Evolutionary conservation across 1,139 yeast genomes (phyloP).

Genomic region (Hansenula lynferdii): DNA sequence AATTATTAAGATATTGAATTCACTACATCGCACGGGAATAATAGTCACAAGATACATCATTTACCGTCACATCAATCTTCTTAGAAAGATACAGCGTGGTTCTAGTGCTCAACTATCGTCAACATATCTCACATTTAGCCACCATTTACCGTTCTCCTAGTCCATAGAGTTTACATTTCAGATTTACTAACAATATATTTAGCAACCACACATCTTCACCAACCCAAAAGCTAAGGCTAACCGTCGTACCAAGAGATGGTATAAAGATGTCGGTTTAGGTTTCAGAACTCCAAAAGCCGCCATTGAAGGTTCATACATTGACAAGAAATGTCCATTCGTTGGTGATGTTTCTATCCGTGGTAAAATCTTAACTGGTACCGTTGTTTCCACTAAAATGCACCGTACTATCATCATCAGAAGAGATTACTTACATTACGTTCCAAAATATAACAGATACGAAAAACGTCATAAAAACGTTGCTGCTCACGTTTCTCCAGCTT

Average conservation of each 20-base stretch:
- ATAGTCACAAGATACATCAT: too few species aligned
- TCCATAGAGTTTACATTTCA: too few species aligned
- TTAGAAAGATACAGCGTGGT: too few species aligned
- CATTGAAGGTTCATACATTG: constrained; percentile 97
- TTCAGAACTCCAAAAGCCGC: constrained; percentile 99
- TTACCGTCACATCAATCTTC: too few species aligned
- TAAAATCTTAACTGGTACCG: constrained; percentile 97
- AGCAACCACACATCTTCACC: constrained; percentile 99
- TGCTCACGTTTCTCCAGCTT: constrained; percentile 99
- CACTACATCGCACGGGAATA: too few species aligned
- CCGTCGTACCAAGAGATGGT: constrained; percentile 99
- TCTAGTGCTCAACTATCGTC: too few species aligned
- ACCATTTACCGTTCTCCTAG: not conserved
- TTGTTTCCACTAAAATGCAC: constrained; percentile 99
- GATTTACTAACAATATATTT: constrained; percentile 21
- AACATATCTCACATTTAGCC: too few species aligned
- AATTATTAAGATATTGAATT: too few species aligned
- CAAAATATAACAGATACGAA: constrained; percentile 99
- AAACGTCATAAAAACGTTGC: constrained; percentile 99
- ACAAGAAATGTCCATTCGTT: constrained; percentile 99
- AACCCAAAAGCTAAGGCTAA: constrained; percentile 99
- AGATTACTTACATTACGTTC: constrained; percentile 99
- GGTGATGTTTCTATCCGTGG: constrained; percentile 99
- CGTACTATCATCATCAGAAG: constrained; percentile 99
- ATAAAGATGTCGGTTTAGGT: constrained; percentile 99